Evolutionary conservation across 2,329 filamentous ascomycete genomes (phyloP), one percentile per base, ranked within the genome.

Genomic region (Alternaria infectoria): DNA sequence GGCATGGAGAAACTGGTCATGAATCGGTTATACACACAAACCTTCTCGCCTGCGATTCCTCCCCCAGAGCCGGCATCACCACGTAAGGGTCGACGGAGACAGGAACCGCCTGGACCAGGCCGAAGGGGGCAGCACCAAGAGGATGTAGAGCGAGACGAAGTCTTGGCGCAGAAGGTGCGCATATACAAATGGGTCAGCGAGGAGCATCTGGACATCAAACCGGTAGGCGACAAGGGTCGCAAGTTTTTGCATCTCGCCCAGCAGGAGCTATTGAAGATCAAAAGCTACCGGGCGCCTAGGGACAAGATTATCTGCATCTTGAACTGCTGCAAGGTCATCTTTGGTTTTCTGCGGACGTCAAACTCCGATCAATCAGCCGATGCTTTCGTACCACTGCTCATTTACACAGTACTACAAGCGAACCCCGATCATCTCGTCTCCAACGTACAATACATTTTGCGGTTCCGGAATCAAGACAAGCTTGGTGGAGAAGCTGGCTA

Each of bases 1-100:
- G 96, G 96, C 32, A 99, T 99, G 96, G 96, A 99, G 83, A 99
- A 99, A 79, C 86, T 99, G 5, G 96, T 99, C 69, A 99, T 99
- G 96, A 99, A 99, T 78, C 86, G 96, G 60, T 83, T 99, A 5
- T 99, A 99, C 80, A 89, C 90, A 1, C 96, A 99, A 80, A 98
- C 96, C 0, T 99, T 99, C 78, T 97, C 95, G 0, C 96, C 96
- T 0, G 93, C 93, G 13, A 99, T 99, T 67, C 89, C 93, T 4
- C 86, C 93, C 1, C 91, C 93, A 4, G 91, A 93, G 65, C 90
- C 90, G 3, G 86, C 91, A 87, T 91, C 23, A n/a, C 89, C 19
- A 86, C 88, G 32, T 90, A 91, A 78, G 87, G 90, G 23, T 90
- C 88, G 80, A 85, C 89, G 73, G 90, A 89, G 78, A 89, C 79